Evolutionary conservation across 2,329 filamentous ascomycete genomes (phyloP).

Genomic region (Fusarium longipes): DNA sequence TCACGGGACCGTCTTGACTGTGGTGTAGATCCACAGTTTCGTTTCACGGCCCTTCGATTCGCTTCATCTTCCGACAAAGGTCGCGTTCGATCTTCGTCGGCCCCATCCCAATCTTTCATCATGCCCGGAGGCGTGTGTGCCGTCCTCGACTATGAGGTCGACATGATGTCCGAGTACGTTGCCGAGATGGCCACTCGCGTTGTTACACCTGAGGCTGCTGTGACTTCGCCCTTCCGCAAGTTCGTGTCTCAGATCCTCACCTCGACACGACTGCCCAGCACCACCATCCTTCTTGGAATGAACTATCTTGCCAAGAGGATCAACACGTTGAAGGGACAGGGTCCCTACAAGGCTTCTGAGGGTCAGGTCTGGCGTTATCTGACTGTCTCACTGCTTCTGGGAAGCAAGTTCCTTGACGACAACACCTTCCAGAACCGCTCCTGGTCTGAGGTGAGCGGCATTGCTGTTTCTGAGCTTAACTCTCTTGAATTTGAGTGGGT

Average conservation of each 20-base stretch:
- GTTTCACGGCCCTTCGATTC: constrained; percentile 33
- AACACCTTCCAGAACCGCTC: constrained; percentile 98
- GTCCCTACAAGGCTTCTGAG: constrained; percentile 67
- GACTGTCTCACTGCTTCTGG: constrained; percentile 84
- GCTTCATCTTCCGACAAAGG: constrained; percentile 52
- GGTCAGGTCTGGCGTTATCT: constrained; percentile 88
- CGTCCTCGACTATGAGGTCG: constrained; percentile 96
- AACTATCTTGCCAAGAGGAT: constrained; percentile 89
- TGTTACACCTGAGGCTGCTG: constrained; percentile 62
- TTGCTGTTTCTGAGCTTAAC: constrained; percentile 86
- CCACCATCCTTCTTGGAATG: constrained; percentile 89
- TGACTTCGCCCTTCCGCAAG: constrained; percentile 84
- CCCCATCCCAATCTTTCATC: constrained; percentile 53
- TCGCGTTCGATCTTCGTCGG: constrained; percentile 56
- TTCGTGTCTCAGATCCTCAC: constrained; percentile 92
- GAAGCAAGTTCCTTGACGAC: constrained; percentile 96
- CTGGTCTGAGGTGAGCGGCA: constrained; percentile 95
- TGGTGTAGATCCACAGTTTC: constrained; percentile 29
- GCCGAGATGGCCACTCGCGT: constrained; percentile 82
- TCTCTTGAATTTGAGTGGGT: constrained; percentile 90
- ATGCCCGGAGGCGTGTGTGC: constrained; percentile 88
- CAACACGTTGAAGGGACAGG: constrained; percentile 72
- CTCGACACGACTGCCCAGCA: constrained; percentile 88
- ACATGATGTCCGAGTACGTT: constrained; percentile 95
- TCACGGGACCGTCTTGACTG: constrained; percentile 29